These are phyloP conservation scores for Cyclotella choctawhatcheeana DNA, from an alignment of 108 stramenopile species.

Conservation along the genomic window DNA sequence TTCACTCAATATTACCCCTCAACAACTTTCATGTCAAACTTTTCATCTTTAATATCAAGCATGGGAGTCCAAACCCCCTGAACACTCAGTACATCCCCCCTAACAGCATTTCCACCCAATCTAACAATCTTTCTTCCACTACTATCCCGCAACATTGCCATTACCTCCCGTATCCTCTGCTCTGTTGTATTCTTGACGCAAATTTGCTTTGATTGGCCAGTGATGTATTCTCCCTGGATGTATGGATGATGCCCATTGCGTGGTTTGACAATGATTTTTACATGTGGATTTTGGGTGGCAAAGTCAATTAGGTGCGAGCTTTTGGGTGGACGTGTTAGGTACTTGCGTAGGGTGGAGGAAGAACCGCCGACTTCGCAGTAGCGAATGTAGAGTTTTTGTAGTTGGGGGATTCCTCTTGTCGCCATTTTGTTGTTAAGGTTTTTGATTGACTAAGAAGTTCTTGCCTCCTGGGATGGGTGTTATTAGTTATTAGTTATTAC, in stretches of 20 bases:
- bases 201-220: slow-evolving; percentile 67
- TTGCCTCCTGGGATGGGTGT: too few relatives aligned
- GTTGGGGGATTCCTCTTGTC: slow-evolving; percentile 82
- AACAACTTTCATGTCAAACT: slow-evolving; percentile 28
- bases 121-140: slow-evolving; percentile 86
- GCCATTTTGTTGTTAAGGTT: too few relatives aligned
- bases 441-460: too few relatives aligned
- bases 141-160: slow-evolving; percentile 71
- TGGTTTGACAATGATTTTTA: slow-evolving; percentile 63
- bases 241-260: slow-evolving; percentile 82
- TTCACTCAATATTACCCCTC: too few relatives aligned
- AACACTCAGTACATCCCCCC: slow-evolving; percentile 72
- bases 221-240: slow-evolving; percentile 72
- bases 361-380: slow-evolving; percentile 90
- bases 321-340: slow-evolving; percentile 54
- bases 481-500: too few relatives aligned
- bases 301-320: slow-evolving; percentile 58
- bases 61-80: slow-evolving; percentile 91
- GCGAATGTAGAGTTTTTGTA: slow-evolving; percentile 67
- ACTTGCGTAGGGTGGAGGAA: slow-evolving; percentile 67
- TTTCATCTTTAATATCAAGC: slow-evolving; percentile 51
- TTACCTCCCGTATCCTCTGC: slow-evolving; percentile 57
- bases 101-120: slow-evolving; percentile 68
- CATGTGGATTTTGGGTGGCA: slow-evolving; percentile 62
- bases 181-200: slow-evolving; percentile 68